These are phyloP conservation scores for Penicillium digitatum DNA, from an alignment of 2,329 filamentous ascomycete genomes.

Conservation along the genomic window DNA sequence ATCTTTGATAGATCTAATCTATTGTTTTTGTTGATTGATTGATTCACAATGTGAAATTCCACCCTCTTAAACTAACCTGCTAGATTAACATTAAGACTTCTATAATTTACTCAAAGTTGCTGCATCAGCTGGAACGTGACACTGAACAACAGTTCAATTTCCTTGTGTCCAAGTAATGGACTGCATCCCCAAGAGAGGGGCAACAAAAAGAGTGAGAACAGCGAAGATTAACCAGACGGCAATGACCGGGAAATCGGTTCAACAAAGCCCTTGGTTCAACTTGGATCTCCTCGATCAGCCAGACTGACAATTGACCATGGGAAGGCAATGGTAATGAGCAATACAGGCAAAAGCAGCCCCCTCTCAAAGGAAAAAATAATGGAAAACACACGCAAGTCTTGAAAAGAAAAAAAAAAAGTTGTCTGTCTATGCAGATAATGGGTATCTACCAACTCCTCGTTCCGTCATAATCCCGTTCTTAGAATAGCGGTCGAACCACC, in stretches of 20 bases:
- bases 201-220: conserved; percentile 5
- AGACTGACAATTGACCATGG: conserved; percentile 5
- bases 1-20: conserved; percentile 21
- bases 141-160: conserved; percentile 2
- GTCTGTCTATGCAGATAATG: conserved; percentile 35
- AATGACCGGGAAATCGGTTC: conserved; percentile 16
- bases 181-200: conserved; percentile 1
- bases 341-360: conserved; percentile 1
- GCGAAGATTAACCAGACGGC: conserved; percentile 11
- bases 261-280: conserved; percentile 11
- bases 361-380: conserved; percentile 10
- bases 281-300: conserved; percentile 12
- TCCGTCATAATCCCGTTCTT: conserved; percentile 39
- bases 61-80: background rate
- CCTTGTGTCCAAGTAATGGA: conserved; percentile 16
- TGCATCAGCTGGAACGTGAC: background rate
- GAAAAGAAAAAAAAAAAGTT: conserved; percentile 24
- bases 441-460: conserved; percentile 46
- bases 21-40: background rate
- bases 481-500: conserved; percentile 25
- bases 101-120: background rate
- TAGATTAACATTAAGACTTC: too few species aligned
- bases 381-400: conserved; percentile 15
- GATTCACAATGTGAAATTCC: background rate
- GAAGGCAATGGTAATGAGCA: conserved; percentile 3